Conservation (phyloP, 306 rosid species). For the Medicago ruthenica region DNA sequence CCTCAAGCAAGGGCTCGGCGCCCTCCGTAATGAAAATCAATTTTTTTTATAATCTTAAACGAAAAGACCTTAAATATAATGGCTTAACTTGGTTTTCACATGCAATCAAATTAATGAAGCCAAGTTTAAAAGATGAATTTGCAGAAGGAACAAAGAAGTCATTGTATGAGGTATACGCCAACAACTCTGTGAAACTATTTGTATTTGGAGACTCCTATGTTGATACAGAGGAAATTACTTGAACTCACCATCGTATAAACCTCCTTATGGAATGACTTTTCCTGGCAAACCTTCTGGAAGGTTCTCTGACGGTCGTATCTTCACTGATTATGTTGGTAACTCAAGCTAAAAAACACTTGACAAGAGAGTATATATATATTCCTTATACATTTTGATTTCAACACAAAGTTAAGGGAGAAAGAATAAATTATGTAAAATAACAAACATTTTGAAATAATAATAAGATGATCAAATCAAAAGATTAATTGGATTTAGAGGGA, state of each 20-base stretch:
- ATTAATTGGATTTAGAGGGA: too few relatives aligned
- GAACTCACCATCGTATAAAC: slow-evolving; percentile 43
- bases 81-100: background rate
- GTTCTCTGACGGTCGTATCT: slow-evolving; percentile 53
- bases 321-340: background rate
- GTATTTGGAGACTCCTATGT: slow-evolving; percentile 67
- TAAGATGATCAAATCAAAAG: too few relatives aligned
- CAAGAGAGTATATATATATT: too few relatives aligned
- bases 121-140: background rate
- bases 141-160: slow-evolving; percentile 35
- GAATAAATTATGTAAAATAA: too few relatives aligned
- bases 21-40: too few relatives aligned
- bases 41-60: too few relatives aligned
- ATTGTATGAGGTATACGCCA: background rate
- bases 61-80: background rate
- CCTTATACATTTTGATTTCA: too few relatives aligned
- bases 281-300: slow-evolving; percentile 66
- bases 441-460: too few relatives aligned
- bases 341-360: too few relatives aligned
- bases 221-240: slow-evolving; percentile 56
- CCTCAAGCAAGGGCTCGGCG: too few relatives aligned
- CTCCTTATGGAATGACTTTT: slow-evolving; percentile 57
- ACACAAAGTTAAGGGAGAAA: too few relatives aligned
- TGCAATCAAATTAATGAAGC: background rate
- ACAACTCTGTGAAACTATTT: slow-evolving; percentile 40